A percentile compares a stretch with the other conserved stretches of the same genome.
These are phyloP conservation scores for Fusarium verticillioides DNA, from an alignment of 2,329 filamentous ascomycete genomes.

Conservation along the genomic window DNA sequence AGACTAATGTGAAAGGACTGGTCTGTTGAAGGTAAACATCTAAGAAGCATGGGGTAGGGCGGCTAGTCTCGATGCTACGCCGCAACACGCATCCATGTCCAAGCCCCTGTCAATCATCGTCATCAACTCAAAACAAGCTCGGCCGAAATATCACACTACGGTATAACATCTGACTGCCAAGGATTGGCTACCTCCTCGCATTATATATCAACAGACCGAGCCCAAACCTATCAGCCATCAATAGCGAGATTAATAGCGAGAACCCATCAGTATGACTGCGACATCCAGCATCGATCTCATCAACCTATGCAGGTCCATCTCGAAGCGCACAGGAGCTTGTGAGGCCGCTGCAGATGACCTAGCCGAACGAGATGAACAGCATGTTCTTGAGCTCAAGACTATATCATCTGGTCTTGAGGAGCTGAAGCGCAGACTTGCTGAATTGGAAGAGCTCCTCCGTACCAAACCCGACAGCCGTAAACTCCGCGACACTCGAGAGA, in stretches of 20 bases:
- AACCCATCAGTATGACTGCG: not conserved
- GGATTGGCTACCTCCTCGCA: not conserved
- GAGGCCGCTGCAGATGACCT: rapidly evolving
- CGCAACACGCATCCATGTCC: not conserved
- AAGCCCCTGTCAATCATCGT: not conserved
- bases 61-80: not conserved
- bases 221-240: not conserved
- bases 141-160: not conserved
- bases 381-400: not conserved
- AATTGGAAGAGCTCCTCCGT: not conserved
- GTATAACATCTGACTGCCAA: not conserved
- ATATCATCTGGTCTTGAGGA: not conserved
- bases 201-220: not conserved
- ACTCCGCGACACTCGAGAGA: not conserved
- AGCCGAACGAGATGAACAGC: not conserved
- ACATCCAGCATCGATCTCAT: not conserved
- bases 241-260: not conserved
- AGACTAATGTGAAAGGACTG: not conserved
- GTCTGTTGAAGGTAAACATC: too few species aligned
- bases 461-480: not conserved
- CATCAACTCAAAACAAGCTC: not conserved
- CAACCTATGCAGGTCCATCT: not conserved
- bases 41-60: not conserved
- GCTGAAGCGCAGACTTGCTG: not conserved
- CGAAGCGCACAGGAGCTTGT: not conserved